Evolutionary conservation across 225 moss, liverwort and hornwort genomes (phyloP).

Genomic region (Bryoerythrophyllum caledonicum): DNA sequence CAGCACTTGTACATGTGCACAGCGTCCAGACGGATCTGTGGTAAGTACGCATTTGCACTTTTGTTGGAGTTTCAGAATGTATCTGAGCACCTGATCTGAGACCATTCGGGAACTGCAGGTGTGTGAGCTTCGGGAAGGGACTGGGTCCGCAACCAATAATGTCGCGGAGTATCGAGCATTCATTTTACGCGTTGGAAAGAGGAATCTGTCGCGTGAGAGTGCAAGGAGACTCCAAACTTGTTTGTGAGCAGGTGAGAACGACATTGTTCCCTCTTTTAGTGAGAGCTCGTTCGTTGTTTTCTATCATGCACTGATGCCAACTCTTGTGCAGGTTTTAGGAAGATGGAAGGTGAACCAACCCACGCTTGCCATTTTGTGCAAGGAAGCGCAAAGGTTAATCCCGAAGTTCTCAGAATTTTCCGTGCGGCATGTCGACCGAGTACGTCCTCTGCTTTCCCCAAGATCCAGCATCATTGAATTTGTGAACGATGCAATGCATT

Average conservation of each 20-base stretch:
- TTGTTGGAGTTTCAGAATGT: constrained; percentile 6
- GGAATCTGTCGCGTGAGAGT: constrained; percentile 80
- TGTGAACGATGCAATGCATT: neutral
- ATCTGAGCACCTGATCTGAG: constrained; percentile 13
- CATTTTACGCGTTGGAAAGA: constrained; percentile 80
- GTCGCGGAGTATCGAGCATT: constrained; percentile 95
- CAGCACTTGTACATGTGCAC: no score
- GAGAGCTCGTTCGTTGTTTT: neutral
- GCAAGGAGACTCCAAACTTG: constrained; percentile 94
- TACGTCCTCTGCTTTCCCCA: constrained; percentile 39
- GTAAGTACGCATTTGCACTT: constrained; percentile 39
- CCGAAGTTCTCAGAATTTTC: constrained; percentile 77
- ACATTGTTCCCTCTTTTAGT: neutral
- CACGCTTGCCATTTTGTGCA: constrained; percentile 66
- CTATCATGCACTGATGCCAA: neutral
- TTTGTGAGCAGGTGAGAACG: constrained; percentile 76
- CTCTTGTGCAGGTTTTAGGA: constrained; percentile 59
- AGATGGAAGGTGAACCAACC: constrained; percentile 82
- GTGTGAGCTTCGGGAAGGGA: constrained; percentile 81
- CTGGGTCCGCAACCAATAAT: constrained; percentile 90
- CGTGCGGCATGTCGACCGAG: constrained; percentile 84
- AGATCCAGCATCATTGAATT: constrained; percentile 6
- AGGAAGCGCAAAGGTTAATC: constrained; percentile 67
- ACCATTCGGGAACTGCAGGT: constrained; percentile 42
- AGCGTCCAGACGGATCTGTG: constrained; percentile 94